Conservation (phyloP, 2,329 filamentous ascomycete species). For the Venturia oleaginea region DNA sequence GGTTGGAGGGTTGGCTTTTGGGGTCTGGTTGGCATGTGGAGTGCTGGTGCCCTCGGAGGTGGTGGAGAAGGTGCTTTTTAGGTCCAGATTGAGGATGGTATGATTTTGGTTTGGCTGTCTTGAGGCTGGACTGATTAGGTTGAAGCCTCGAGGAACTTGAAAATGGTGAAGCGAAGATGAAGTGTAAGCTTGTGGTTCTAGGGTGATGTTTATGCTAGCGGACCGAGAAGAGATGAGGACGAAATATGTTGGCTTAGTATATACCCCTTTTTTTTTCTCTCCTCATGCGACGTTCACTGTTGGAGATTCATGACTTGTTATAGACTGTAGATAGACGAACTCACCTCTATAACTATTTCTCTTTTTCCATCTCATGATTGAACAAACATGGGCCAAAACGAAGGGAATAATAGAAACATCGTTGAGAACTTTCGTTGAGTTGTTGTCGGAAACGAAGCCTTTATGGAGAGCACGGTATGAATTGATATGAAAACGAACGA, state of each 20-base stretch:
- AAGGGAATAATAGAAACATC: too few relatives aligned
- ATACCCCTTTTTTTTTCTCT: neutral
- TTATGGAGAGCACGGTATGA: too few relatives aligned
- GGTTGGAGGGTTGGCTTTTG: slow-evolving; percentile 73
- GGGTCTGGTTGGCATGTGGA: slow-evolving; percentile 67
- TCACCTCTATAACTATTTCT: too few relatives aligned
- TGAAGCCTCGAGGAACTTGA: neutral
- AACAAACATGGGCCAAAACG: too few relatives aligned
- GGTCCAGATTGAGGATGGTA: neutral
- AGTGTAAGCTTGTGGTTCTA: too few relatives aligned
- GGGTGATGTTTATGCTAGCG: neutral
- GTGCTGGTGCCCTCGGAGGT: slow-evolving; percentile 55
- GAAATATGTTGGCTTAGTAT: neutral
- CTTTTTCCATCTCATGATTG: too few relatives aligned
- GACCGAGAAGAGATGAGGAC: neutral
- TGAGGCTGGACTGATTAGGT: neutral
- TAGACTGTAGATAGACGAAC: too few relatives aligned
- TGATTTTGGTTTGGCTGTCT: neutral
- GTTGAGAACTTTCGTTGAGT: too few relatives aligned
- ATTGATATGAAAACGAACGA: too few relatives aligned
- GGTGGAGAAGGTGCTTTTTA: slow-evolving; percentile 34
- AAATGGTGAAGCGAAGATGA: neutral
- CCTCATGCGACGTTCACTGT: neutral
- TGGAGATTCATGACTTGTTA: too few relatives aligned
- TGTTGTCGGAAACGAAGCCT: too few relatives aligned